Base-by-base conservation (phyloP, 139 green algal species). In the Trebouxia sp. region DNA sequence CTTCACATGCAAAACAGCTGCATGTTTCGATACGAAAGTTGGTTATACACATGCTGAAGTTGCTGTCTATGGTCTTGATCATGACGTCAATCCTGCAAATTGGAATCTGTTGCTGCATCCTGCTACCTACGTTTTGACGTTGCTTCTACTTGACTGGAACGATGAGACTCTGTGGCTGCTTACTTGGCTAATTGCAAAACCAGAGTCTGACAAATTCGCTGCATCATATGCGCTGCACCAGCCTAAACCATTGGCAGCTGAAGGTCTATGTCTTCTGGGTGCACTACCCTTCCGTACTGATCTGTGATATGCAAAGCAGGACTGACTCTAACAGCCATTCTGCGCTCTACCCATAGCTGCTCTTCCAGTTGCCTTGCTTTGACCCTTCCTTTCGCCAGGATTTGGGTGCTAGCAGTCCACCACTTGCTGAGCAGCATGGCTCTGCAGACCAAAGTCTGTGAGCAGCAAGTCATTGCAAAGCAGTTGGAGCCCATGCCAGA, bases 321-420 rank as follows among this genome's bases (percentile, higher is more conserved):
- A n/a, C 42, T 79, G 30, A 79, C 74, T 45, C 43, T 65, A 11
- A 79, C 74, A 66, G 74, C 42, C 74, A 66, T 67, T 43, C 50
- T 65, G 30, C 50, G 74, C 47, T 79, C 42, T 17, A 79, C 26
- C 74, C 74, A 79, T 20, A 79, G 28, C 30, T 42, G 74, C 47
- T 79, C 74, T 26, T 79, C 74, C 28, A 79, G n/a, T 47, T 79
- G 45, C 30, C 74, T 65, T 12, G 74, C 74, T 17, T 38, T 55
- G 20, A 45, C 30, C 45, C 47, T 65, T 22, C 74, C 74, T 32
- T 43, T 42, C 17, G 37, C 42, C 5, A 79, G 74, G 12, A 79
- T 65, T 30, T 65, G n/a, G 42, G 28, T 55, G 74, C 42, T 41
- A 11, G 74, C 47, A 37, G 47, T 45, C 47, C 74, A 79, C 74